Evolutionary conservation across 2,329 filamentous ascomycete genomes (phyloP), one percentile per base, ranked within the genome.

Genomic region (Colletotrichum tofieldiae): DNA sequence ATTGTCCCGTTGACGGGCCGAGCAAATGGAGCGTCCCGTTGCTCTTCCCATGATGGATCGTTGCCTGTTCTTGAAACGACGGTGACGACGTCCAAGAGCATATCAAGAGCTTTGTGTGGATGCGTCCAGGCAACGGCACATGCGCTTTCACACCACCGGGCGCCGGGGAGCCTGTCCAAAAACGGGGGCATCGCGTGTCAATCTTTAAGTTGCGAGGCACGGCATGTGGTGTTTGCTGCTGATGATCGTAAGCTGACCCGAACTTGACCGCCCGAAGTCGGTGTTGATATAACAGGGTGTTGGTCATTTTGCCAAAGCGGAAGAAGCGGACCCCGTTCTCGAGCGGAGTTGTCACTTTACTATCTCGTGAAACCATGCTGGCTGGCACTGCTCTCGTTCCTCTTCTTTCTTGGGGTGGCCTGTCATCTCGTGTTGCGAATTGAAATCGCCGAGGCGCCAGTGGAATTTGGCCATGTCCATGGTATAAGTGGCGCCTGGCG

Each of bases 21-120:
- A 63, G 65, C 20, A 67, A 35, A 16, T n/a, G n/a, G 23, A 55
- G 7, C 23, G 43, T 39, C 29, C 14, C 20, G 39, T 16, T 39
- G 14, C 7, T 23, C 61, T 66, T 45, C 55, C 64, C 37, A 47
- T 59, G 49, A 71, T 65, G 35, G 66, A 74, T 71, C 63, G 29
- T 71, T 58, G 54, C 68, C 71, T 67, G 66, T 63, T 68, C 41
- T 73, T 59, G 47, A 60, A 45, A 37, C 64, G 63, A 63, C 62
- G 71, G 67, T 73, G 73, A 74, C 73, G 73, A 73, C 47, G 66
- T 62, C 61, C 62, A 71, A 73, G 70, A 72, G 49, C 32, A 45
- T 64, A 49, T 54, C 32, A 45, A 39, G 45, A 51, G 69, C 16
- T 41, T 47, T 51, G 39, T 29, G n/a, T 62, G 58, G 51, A 35